phyloP scores from a whole-genome alignment of 2,329 filamentous ascomycete genomes.

The Trichothecium roseum region DNA sequence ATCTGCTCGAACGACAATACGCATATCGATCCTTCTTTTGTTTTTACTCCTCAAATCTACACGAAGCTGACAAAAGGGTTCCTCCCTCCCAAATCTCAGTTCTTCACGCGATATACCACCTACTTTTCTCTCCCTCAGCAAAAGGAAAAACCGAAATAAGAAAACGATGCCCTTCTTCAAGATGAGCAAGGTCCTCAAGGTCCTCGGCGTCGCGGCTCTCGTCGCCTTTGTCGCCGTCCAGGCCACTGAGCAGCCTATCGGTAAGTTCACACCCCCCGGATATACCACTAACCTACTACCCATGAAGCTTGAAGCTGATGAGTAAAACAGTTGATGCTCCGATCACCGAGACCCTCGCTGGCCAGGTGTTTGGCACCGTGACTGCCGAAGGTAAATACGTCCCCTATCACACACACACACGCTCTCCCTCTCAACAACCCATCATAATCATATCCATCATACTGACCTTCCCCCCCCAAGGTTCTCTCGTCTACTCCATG shows the following conservation, averaged over 20 bases:
- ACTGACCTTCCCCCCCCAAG: neutral
- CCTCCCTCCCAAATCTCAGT: no score
- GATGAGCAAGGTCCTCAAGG: constrained; percentile 14
- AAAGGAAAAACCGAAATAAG: no score
- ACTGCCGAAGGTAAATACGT: constrained; percentile 18
- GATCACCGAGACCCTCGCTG: constrained; percentile 15
- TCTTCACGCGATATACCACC: no score
- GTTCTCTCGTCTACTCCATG: constrained; percentile 19
- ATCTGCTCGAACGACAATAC: no score
- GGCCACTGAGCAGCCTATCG: constrained; percentile 9
- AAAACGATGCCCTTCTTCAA: constrained; percentile 19
- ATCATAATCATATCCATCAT: neutral
- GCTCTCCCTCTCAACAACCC: neutral
- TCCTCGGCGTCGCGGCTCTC: constrained; percentile 12
- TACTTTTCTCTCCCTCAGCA: no score
- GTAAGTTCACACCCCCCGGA: constrained; percentile 7
- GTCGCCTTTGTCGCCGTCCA: constrained; percentile 9
- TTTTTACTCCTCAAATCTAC: no score
- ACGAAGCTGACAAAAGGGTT: no score
- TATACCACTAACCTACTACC: neutral
- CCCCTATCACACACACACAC: neutral
- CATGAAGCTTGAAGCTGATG: no score
- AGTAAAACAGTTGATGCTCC: neutral
- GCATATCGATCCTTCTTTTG: no score
- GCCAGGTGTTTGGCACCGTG: constrained; percentile 20